Base-by-base conservation (phyloP, 2,329 filamentous ascomycete species). In the Penicillium sp. region DNA sequence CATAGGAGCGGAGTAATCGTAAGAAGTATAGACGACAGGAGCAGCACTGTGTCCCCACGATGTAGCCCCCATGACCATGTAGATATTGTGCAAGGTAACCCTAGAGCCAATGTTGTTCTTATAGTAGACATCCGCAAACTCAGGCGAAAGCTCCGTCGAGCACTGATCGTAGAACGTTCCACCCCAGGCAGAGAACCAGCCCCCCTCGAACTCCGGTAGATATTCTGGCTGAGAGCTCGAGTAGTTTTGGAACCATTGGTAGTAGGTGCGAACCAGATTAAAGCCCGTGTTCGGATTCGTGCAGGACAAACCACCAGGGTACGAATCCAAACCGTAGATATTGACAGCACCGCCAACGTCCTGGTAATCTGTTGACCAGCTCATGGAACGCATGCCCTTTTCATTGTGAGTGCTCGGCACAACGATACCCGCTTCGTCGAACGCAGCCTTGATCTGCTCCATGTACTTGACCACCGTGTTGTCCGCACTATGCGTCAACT, bases 181-280 rank as follows among this genome's bases (percentile, higher is more conserved):
- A 1, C 77, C 79, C 81, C 81, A 83, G 13, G 79, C 74, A n/a
- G 78, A 77, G 52, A 83, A 82, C 59, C 72, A 82, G 0, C 81
- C 81, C 4, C 77, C 79, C 60, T 82, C 75, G 29, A 83, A 83
- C 60, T 83, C 82, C 5, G 81, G 76, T 1, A 83, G 62, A 53
- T 76, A 82, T 44, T 75, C 74, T 1, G 81, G 82, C 59, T 84
- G 81, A 1, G 80, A 78, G 0, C 50, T 52, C 8, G 80, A 80
- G 51, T 81, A 81, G 39, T 81, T 79, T n/a, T 77, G 73, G 57
- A 84, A 84, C 79, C 81, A 83, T 57, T 83, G 76, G 55, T 80
- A 79, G 59, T 84, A 85, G 5, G 75, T 82, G 24, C 80, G 75
- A 3, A 81, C 73, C 1, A 83, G 65, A 27, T 71, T 78, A 60